Evolutionary conservation across 768 basidiomycete species (phyloP), one percentile per base, ranked within the genome.

Genomic region (Rhizopogon vinicolor): DNA sequence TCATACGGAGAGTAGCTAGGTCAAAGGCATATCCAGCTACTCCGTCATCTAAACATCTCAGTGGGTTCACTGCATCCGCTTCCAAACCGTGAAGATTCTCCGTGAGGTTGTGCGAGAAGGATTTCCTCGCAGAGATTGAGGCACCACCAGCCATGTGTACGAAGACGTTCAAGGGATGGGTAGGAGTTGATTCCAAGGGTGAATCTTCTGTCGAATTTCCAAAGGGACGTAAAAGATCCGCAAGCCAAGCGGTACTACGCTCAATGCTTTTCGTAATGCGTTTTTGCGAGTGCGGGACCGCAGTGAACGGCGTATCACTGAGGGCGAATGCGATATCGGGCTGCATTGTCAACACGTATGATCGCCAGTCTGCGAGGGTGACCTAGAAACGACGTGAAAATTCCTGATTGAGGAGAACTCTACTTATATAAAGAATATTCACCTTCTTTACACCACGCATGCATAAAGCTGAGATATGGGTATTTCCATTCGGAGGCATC

Each of bases 271-370:
- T 93, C 28, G 80, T 84, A 5, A 85, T 68, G 3, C 91, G 82
- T 59, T 89, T 92, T 63, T 93, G 91, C 3, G 90, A 91, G 57
- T 83, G 79, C 0, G 87, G 82, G 0, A 82, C 78, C 3, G 72
- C 58, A 0, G 86, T 86, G 64, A 81, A 83, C 0, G 89, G 87
- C 0, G 75, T 83, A 55, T 93, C 91, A 1, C 82, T 76, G 14
- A 93, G 75, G 0, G 90, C 84, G 49, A 89, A 75, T 12, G 89
- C 81, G 14, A 92, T 55, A 60, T 93, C 90, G 1, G 90, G 89
- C 19, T 76, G 73, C 62, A 80, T 82, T 3, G 75, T 65, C n/a
- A 65, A 60, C 3, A 75, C 75, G 55, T 87, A 84, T 0, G 68
- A 62, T 10, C 74, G 75, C 85, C 87, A 91, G 18, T 82, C 76